Conservation (phyloP, 2,329 filamentous ascomycete genomes). For the Arthrobotrys conoides region DNA sequence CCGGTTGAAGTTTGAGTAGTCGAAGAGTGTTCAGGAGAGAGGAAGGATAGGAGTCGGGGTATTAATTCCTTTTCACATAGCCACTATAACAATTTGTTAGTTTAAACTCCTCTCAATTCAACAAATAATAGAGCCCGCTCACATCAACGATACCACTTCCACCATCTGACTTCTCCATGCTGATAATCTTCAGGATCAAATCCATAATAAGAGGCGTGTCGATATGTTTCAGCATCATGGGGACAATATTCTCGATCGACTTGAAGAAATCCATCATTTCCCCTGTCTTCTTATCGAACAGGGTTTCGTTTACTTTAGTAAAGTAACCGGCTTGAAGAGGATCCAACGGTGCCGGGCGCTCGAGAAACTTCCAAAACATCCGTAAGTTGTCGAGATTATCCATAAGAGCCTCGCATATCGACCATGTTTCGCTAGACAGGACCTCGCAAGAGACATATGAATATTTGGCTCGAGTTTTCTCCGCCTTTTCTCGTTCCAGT, state of each 20-base stretch:
- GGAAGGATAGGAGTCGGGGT: slow-evolving; percentile 85
- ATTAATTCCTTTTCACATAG: slow-evolving; percentile 90
- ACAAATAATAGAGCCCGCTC: slow-evolving; percentile 66
- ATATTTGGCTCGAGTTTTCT: slow-evolving; percentile 93
- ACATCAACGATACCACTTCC: slow-evolving; percentile 95
- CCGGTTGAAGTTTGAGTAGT: slow-evolving; percentile 96
- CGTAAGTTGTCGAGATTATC: slow-evolving; percentile 83
- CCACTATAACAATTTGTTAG: slow-evolving; percentile 75
- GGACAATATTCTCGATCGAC: slow-evolving; percentile 82
- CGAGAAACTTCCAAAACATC: slow-evolving; percentile 92
- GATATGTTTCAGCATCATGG: slow-evolving; percentile 90
- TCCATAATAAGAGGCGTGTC: slow-evolving; percentile 99
- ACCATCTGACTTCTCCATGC: slow-evolving; percentile 89
- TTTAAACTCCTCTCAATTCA: neutral
- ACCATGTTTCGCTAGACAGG: slow-evolving; percentile 95
- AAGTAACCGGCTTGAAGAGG: slow-evolving; percentile 97
- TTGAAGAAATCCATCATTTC: slow-evolving; percentile 95
- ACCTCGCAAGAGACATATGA: slow-evolving; percentile 94
- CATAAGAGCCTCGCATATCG: slow-evolving; percentile 91
- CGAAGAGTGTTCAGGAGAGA: slow-evolving; percentile 86
- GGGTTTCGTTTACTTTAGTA: slow-evolving; percentile 97
- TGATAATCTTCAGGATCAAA: slow-evolving; percentile 94
- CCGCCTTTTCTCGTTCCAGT: slow-evolving; percentile 79
- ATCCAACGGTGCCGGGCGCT: slow-evolving; percentile 86
- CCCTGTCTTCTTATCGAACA: slow-evolving; percentile 97